Evolutionary conservation across 495 filamentous ascomycete genomes (phyloP), one percentile per base, ranked within the genome.

Genomic region (Daldinia loculata): DNA sequence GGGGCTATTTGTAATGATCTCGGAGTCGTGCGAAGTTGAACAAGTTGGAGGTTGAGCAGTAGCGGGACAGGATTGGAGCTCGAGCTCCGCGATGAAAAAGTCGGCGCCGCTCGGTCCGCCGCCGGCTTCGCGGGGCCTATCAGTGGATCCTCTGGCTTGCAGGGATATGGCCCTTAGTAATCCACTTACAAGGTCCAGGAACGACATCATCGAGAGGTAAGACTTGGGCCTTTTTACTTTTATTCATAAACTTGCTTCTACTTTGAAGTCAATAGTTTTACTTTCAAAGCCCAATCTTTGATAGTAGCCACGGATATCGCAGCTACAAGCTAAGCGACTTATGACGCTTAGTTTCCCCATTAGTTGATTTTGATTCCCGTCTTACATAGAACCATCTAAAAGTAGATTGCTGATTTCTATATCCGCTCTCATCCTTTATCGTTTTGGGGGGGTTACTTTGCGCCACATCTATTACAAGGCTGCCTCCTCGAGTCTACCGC

Each of bases 81-180:
- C 62, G 2, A 72, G 57, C 53, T 70, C 74, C 64, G 75, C 62
- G 67, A 62, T 57, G 30, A 56, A 45, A 66, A 64, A 57, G 50
- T 69, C 66, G 70, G 66, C 56, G 56, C 70, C 71, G 68, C 71
- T 71, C 56, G 68, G 51, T 62, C 65, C 71, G 65, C 71, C 56
- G 65, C 64, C 56, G 56, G 51, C 62, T 30, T 62, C 57, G 61
- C 56, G 65, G 66, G 41, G 56, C 61, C 60, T 65, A 53, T 68
- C 45, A 58, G 65, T 69, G 70, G 69, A 64, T 57, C 70, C 64
- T 61, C 61, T 41, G 29, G 48, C 61, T 63, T 38, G 59, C 30
- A 74, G 53, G 39, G 62, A 61, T 59, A 71, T 57, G 43, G 72
- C 60, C 66, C 75, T 80, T 76, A 80, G 70, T 80, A 78, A 80